Conservation (phyloP, 352 stramenopile species). For the Phytophthora tubulina region DNA sequence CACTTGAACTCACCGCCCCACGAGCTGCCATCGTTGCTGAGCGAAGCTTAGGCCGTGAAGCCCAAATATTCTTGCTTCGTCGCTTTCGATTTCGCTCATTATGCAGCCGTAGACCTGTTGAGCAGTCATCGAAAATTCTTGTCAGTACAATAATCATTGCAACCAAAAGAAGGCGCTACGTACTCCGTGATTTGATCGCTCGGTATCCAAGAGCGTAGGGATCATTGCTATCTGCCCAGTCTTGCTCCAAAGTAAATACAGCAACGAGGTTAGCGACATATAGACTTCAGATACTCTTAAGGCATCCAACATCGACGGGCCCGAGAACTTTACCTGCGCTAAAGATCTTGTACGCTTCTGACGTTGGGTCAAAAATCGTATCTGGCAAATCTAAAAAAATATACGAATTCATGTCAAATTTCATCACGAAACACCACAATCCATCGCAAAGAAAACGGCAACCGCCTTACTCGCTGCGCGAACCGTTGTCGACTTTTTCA, state of each 20-base stretch:
- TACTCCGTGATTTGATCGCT: slow-evolving; percentile 60
- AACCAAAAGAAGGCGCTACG: slow-evolving; percentile 8
- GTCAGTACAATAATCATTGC: slow-evolving; percentile 12
- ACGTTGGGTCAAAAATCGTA: slow-evolving; percentile 61
- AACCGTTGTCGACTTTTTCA: slow-evolving; percentile 47
- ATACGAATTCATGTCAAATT: slow-evolving; percentile 17
- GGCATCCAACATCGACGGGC: neutral
- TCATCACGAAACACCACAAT: slow-evolving; percentile 2
- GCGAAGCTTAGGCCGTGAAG: slow-evolving; percentile 31
- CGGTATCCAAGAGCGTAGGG: slow-evolving; percentile 60
- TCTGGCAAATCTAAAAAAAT: slow-evolving; percentile 59
- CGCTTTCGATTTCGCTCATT: slow-evolving; percentile 37
- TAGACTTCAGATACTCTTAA: neutral
- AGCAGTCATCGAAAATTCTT: slow-evolving; percentile 2
- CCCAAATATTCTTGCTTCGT: slow-evolving; percentile 32
- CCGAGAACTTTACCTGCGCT: slow-evolving; percentile 48
- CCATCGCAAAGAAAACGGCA: neutral
- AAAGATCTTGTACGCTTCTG: slow-evolving; percentile 77
- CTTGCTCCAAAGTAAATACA: slow-evolving; percentile 32
- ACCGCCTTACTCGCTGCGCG: slow-evolving; percentile 57
- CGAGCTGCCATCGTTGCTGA: slow-evolving; percentile 16
- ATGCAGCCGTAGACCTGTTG: slow-evolving; percentile 24
- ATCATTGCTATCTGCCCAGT: slow-evolving; percentile 67
- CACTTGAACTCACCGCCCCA: slow-evolving; percentile 3
- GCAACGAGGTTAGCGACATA: neutral